phyloP scores from a whole-genome alignment of 306 rosid species.

The Prosopis cineraria region DNA sequence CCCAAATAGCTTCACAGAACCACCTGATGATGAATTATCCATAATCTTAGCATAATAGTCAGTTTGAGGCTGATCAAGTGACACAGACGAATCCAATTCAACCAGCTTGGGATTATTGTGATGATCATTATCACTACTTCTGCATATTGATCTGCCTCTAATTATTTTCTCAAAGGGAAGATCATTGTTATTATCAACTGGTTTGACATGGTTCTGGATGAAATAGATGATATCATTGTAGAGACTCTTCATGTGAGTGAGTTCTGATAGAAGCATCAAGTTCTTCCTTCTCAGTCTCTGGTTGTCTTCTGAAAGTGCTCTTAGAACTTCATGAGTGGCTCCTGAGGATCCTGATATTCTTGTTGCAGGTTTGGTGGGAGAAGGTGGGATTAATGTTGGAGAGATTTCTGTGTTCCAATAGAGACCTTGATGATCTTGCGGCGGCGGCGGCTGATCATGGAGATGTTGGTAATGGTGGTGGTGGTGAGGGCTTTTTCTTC shows the following conservation, averaged over 20 bases:
- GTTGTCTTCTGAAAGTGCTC: slow-evolving; percentile 68
- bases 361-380: slow-evolving; percentile 33
- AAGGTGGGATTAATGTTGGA: slow-evolving; percentile 5
- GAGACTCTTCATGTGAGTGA: slow-evolving; percentile 79
- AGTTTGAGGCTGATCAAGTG: background rate
- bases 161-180: background rate
- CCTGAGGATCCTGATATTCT: background rate
- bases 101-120: slow-evolving; percentile 33
- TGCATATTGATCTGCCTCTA: too few species aligned
- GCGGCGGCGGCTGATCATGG: slow-evolving; percentile 28
- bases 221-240: slow-evolving; percentile 76
- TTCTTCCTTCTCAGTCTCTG: slow-evolving; percentile 70
- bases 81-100: slow-evolving; percentile 46
- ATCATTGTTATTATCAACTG: slow-evolving; percentile 24
- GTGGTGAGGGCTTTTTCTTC: slow-evolving; percentile 66
- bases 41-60: background rate
- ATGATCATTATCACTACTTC: background rate
- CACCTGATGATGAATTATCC: background rate
- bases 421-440: background rate
- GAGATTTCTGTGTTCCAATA: slow-evolving; percentile 36
- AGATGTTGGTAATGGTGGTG: slow-evolving; percentile 37
- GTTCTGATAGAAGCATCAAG: slow-evolving; percentile 72
- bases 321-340: slow-evolving; percentile 41
- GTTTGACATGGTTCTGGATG: slow-evolving; percentile 75
- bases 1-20: slow-evolving; percentile 63